Percentiles rank a stretch among this genome's conserved stretches.
Conservation (phyloP, 352 stramenopile genomes). For the Phytophthora hibernalis region DNA sequence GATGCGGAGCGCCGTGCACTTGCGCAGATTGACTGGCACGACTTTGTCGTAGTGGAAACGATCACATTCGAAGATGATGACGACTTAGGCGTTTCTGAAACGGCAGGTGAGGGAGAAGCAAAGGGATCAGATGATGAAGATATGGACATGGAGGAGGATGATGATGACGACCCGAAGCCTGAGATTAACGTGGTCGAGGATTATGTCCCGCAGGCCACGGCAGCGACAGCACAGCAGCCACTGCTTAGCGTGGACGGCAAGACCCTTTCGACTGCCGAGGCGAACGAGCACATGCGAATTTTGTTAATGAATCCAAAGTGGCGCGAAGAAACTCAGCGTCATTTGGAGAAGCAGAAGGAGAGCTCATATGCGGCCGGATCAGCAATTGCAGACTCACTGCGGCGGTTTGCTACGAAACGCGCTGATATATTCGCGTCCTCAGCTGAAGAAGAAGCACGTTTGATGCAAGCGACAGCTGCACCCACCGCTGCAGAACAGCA, state of each 20-base stretch:
- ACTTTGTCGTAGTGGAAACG: slow-evolving; percentile 99
- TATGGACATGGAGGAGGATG: slow-evolving; percentile 89
- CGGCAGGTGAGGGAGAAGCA: slow-evolving; percentile 28
- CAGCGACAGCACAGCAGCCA: slow-evolving; percentile 42
- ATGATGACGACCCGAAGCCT: slow-evolving; percentile 62
- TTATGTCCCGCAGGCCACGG: slow-evolving; percentile 75
- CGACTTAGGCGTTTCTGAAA: slow-evolving; percentile 49
- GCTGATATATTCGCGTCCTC: slow-evolving; percentile 95
- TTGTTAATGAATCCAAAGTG: slow-evolving; percentile 99
- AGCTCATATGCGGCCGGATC: slow-evolving; percentile 94
- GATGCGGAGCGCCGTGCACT: slow-evolving; percentile 79
- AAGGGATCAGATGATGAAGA: slow-evolving; percentile 87
- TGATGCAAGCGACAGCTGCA: slow-evolving; percentile 61
- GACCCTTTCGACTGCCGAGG: slow-evolving; percentile 81
- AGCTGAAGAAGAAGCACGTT: slow-evolving; percentile 79
- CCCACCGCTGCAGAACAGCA: slow-evolving; percentile 26
- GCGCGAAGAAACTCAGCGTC: slow-evolving; percentile 95
- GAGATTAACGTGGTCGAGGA: slow-evolving; percentile 87
- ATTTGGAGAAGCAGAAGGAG: slow-evolving; percentile 97
- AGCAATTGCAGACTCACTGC: slow-evolving; percentile 96
- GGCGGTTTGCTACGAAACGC: slow-evolving; percentile 91
- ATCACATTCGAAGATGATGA: slow-evolving; percentile 96
- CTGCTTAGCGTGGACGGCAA: slow-evolving; percentile 90
- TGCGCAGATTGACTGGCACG: slow-evolving; percentile 97
- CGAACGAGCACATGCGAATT: slow-evolving; percentile 99